Percentiles rank a stretch among this genome's conserved stretches.
Conservation (phyloP, 176 grass and related monocot genomes). For the Microstegium vimineum region DNA sequence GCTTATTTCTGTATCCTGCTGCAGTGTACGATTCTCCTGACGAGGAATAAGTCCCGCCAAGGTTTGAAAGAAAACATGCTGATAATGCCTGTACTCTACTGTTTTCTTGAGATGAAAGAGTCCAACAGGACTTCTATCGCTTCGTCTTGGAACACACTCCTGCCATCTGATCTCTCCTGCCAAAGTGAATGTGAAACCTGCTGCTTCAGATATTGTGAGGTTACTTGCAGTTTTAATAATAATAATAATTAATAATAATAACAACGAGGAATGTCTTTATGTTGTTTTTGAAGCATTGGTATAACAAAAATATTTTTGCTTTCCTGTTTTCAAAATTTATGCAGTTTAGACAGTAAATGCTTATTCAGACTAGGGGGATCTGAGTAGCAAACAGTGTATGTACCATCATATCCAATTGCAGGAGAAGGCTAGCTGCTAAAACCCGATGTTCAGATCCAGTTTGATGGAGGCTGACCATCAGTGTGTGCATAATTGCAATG, state of each 20-base stretch:
- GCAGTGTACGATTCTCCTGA: constrained; percentile 78
- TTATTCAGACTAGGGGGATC: constrained; percentile 20
- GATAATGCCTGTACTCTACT: constrained; percentile 62
- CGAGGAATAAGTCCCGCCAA: constrained; percentile 95
- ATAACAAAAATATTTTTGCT: neutral
- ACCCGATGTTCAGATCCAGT: constrained; percentile 65
- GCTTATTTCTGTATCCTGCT: constrained; percentile 85
- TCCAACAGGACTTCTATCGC: constrained; percentile 75
- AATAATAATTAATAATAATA: neutral
- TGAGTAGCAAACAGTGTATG: constrained; percentile 1
- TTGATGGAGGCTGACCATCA: constrained; percentile 79
- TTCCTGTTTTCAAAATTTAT: neutral
- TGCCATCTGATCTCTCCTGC: constrained; percentile 54
- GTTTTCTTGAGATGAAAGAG: constrained; percentile 52
- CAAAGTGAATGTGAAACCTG: neutral
- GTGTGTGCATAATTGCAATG: constrained; percentile 69
- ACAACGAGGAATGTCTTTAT: neutral
- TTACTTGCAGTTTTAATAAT: neutral
- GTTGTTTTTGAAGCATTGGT: neutral
- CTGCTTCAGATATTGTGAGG: constrained; percentile 15
- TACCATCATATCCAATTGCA: constrained; percentile 97
- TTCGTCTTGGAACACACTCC: constrained; percentile 75
- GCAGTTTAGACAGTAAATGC: neutral
- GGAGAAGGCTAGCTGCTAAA: constrained; percentile 85
- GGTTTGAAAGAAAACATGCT: constrained; percentile 72